Percentiles rank a stretch among this genome's conserved stretches.
Conservation (phyloP, 768 basidiomycete species). For the Cystoderma amianthinum region DNA sequence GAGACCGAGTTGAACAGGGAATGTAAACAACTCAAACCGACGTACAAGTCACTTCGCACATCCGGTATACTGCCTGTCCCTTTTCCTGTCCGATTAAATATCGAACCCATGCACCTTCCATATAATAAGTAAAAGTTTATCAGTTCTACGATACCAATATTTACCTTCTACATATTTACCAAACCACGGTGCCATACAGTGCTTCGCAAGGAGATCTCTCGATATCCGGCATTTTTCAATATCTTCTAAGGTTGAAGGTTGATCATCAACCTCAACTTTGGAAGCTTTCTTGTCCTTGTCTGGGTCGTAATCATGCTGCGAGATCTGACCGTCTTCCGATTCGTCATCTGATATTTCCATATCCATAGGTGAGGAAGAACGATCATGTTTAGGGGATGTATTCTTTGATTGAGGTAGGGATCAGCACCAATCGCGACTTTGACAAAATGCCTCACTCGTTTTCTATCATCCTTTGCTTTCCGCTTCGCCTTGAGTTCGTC, state of each 20-base stretch:
- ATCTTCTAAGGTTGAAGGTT: constrained; percentile 49
- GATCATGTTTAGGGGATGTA: constrained; percentile 59
- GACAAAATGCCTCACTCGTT: constrained; percentile 74
- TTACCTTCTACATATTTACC: constrained; percentile 74
- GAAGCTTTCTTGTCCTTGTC: constrained; percentile 43
- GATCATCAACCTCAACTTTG: constrained; percentile 27
- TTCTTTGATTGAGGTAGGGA: constrained; percentile 29
- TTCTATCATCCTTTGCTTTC: constrained; percentile 85
- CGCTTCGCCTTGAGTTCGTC: constrained; percentile 84
- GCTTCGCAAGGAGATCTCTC: constrained; percentile 64
- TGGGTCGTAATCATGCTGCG: constrained; percentile 67
- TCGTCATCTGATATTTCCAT: constrained; percentile 86
- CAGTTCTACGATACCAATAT: constrained; percentile 10
- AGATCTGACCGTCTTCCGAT: constrained; percentile 78
- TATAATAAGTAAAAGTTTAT: constrained; percentile 3
- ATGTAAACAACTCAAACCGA: not conserved
- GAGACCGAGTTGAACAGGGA: not conserved
- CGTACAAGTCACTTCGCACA: constrained; percentile 77
- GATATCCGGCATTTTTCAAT: constrained; percentile 58
- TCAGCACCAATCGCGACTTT: too few species aligned
- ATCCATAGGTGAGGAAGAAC: constrained; percentile 77
- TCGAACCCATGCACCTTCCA: constrained; percentile 77
- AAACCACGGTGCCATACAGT: constrained; percentile 78
- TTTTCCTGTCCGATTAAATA: constrained; percentile 67
- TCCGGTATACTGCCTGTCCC: constrained; percentile 61